Evolutionary conservation across 2,329 filamentous ascomycete species (phyloP), one percentile per base, ranked within the genome.

Genomic region (Fusarium humuli): DNA sequence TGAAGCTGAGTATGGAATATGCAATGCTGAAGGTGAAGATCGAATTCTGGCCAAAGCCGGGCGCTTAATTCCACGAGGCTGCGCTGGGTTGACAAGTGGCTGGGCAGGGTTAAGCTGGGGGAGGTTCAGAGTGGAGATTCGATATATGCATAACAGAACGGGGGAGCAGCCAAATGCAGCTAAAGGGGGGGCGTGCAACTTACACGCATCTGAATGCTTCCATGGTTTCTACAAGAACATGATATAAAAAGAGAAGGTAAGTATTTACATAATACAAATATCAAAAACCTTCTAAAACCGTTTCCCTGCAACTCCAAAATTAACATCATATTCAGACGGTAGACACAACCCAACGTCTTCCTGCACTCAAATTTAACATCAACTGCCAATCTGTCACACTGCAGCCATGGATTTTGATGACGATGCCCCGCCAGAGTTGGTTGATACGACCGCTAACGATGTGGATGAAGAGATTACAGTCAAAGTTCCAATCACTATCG

Each of bases 401-500:
- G 13, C 53, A 65, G 80, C 63, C 37, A 91, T 92, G 87, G 85
- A 91, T 72, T 81, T 85, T 56, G 89, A 92, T 67, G 91, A 91
- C 62, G 91, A 93, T 76, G 81, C 85, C 58, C 90, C 91, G 57
- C 90, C 92, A 64, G 86, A 91, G 72, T 83, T 93, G 65, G 83
- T 90, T 30, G 83, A 88, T 56, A 82, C 83, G 7, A 37, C 52
- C 32, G 18, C 54, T 16, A 76, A 77, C 32, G 75, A 79, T 29
- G 80, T 81, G 6, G 79, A 83, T 20, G 83, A 86, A 47, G 87
- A 89, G 66, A 84, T 85, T 49, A 79, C 81, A 10, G 80, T 87
- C 65, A 94, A 92, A 80, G 93, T 95, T 2, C 93, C 93, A 20
- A 93, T 96, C 69, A 95, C 93, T 1, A 94, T 96, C 68, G 91